Base-by-base conservation (phyloP, 192 early-diverging fungal genomes). In the Linnemannia schmuckeri region DNA sequence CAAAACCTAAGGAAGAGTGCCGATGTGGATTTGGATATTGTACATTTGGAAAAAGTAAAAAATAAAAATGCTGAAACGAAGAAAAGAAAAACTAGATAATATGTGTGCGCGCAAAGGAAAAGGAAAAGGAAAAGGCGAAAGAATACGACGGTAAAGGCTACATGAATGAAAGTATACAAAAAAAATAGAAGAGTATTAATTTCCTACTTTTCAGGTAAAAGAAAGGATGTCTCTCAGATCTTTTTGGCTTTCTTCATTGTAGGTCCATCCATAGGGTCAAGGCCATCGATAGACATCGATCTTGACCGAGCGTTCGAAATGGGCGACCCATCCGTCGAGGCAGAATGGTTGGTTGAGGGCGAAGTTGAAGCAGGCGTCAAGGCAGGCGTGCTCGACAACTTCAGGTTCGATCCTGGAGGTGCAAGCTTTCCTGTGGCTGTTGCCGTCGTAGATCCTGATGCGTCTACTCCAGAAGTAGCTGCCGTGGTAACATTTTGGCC, bases 231-330 rank as follows among this genome's bases (percentile, higher is more conserved):
- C 52, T 47, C 42, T 78, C 68, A 81, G 8, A 75, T 37, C 46
- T 87, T 87, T 72, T 81, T 87, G 1, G 74, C 74, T 72, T 78
- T 87, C 76, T 87, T 87, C n/a, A 49, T 17, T 42, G 73, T 33
- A 27, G 75, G 85, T 13, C 70, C 49, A 40, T 84, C 77, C 49
- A 54, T 15, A 2, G 57, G n/a, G 6, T 80, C 75, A 4, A 20
- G 6, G 33, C 70, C 75, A 42, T 80, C 69, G 12, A 76, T 24
- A 41, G 78, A 77, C 80, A 72, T 68, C 4, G 85, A 81, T 74
- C 85, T 75, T 44, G 72, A 66, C 12, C 76, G 54, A 52, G 57
- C 81, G 37, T 76, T 81, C 8, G 72, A 68, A 9, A 68, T 47
- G 37, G 85, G 80, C 37, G 80, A 87, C 1, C 75, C 80, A 42